Evolutionary conservation across 1,139 yeast genomes (phyloP).

Genomic region (Debaryomycetaceae sp.): DNA sequence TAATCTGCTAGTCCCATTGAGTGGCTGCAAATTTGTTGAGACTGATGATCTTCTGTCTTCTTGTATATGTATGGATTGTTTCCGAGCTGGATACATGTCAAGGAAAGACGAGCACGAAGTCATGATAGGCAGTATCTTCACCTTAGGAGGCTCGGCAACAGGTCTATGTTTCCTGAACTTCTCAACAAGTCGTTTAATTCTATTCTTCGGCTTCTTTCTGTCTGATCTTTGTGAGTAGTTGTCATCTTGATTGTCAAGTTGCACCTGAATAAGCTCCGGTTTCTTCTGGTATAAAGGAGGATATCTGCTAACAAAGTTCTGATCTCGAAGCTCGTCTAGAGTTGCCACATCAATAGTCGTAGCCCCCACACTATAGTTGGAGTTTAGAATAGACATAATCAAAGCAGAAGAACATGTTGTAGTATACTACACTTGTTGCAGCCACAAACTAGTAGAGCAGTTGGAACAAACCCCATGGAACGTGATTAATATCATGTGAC

Average conservation of each 20-base stretch:
- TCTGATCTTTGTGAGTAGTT: neutral
- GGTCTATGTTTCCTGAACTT: neutral
- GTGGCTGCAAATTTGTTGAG: neutral
- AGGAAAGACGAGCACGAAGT: slow-evolving; percentile 1
- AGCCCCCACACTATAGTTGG: slow-evolving; percentile 1
- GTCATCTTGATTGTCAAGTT: neutral
- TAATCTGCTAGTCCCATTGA: neutral
- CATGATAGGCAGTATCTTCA: neutral
- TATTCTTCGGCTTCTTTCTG: neutral
- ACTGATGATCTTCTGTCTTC: neutral
- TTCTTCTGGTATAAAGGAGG: slow-evolving; percentile 11
- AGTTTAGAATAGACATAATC: slow-evolving; percentile 1
- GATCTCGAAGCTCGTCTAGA: slow-evolving; percentile 4
- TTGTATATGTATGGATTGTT: slow-evolving; percentile 1
- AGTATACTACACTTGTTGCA: neutral
- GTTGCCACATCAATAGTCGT: neutral
- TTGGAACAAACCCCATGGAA: neutral
- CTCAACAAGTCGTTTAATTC: neutral
- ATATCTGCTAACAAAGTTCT: slow-evolving; percentile 11
- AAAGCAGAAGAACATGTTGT: neutral
- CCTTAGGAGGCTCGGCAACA: neutral
- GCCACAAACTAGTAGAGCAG: slow-evolving; percentile 1
- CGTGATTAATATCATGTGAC: neutral
- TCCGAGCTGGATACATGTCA: slow-evolving; percentile 1
- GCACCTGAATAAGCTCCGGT: slow-evolving; percentile 6